Percentiles rank a stretch among this genome's conserved stretches.
Evolutionary conservation across 805 yeast species (phyloP).

Genomic region (Metschnikowia baotianmanensis): DNA sequence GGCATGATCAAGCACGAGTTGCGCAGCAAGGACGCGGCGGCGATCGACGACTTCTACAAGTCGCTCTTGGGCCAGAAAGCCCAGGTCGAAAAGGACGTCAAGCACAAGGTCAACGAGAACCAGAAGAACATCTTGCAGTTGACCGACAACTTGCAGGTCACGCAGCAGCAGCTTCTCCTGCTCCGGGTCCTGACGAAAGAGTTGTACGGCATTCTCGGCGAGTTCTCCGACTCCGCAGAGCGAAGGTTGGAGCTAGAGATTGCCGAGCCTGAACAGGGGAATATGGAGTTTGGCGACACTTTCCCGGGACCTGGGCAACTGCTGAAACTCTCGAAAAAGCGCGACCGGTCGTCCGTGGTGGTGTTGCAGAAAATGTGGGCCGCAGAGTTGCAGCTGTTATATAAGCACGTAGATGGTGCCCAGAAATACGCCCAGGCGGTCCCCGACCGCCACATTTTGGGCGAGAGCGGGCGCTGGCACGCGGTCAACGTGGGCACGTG

Average conservation of each 20-base stretch:
- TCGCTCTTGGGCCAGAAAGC: constrained; percentile 48
- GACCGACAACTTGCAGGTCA: constrained; percentile 56
- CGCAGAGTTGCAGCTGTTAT: constrained; percentile 62
- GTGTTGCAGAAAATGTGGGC: constrained; percentile 83
- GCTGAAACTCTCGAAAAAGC: constrained; percentile 25
- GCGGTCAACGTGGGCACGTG: constrained; percentile 84
- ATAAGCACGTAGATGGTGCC: constrained; percentile 88
- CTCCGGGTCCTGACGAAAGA: constrained; percentile 61
- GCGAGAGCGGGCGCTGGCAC: constrained; percentile 81
- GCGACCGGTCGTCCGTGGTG: constrained; percentile 67
- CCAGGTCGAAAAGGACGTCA: constrained; percentile 55
- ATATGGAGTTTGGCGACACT: constrained; percentile 11
- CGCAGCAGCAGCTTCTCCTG: constrained; percentile 61
- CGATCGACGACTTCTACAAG: constrained; percentile 67
- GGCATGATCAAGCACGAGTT: constrained; percentile 37
- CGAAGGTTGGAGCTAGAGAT: constrained; percentile 49
- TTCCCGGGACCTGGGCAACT: constrained; percentile 9
- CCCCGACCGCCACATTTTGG: constrained; percentile 77
- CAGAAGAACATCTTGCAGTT: constrained; percentile 60
- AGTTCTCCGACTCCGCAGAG: constrained; percentile 62
- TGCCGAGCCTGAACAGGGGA: constrained; percentile 19
- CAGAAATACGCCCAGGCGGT: constrained; percentile 70
- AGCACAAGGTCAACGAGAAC: constrained; percentile 57
- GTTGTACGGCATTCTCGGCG: constrained; percentile 54
- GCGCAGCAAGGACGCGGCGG: constrained; percentile 64